Conservation (phyloP, 345 rosid species). For the Pistacia vera region DNA sequence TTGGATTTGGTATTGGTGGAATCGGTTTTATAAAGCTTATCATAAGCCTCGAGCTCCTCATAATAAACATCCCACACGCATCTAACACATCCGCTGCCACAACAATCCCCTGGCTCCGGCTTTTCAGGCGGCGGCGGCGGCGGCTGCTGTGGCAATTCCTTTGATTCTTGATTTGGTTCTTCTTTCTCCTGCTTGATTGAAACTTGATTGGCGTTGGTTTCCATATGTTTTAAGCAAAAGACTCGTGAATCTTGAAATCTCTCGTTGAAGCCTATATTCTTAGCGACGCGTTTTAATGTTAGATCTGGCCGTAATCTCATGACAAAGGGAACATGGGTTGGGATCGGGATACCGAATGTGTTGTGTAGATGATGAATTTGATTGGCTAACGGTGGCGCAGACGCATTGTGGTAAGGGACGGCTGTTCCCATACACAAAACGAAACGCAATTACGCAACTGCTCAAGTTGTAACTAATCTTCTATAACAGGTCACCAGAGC, state of each 20-base stretch:
- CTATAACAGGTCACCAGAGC: not conserved
- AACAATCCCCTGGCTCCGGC: conserved; percentile 93
- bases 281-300: not conserved
- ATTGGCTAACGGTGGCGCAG: not conserved
- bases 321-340: not conserved
- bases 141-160: not conserved
- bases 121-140: conserved; percentile 89
- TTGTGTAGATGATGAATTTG: not conserved
- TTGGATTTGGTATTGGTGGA: conserved; percentile 26
- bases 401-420: not conserved
- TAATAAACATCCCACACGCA: conserved; percentile 98
- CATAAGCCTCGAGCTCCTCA: conserved; percentile 79
- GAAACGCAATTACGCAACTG: conserved; percentile 5
- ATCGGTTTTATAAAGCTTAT: conserved; percentile 42
- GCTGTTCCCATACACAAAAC: conserved; percentile 24
- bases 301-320: conserved; percentile 13
- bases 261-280: not conserved
- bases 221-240: conserved; percentile 15
- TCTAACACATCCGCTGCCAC: conserved; percentile 91
- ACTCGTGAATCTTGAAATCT: conserved; percentile 6
- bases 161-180: conserved; percentile 18
- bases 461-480: not conserved
- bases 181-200: not conserved
- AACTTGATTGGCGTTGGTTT: conserved; percentile 2
- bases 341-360: conserved; percentile 6